Conservation (phyloP, 306 rosid genomes). For the Comarum palustre region DNA sequence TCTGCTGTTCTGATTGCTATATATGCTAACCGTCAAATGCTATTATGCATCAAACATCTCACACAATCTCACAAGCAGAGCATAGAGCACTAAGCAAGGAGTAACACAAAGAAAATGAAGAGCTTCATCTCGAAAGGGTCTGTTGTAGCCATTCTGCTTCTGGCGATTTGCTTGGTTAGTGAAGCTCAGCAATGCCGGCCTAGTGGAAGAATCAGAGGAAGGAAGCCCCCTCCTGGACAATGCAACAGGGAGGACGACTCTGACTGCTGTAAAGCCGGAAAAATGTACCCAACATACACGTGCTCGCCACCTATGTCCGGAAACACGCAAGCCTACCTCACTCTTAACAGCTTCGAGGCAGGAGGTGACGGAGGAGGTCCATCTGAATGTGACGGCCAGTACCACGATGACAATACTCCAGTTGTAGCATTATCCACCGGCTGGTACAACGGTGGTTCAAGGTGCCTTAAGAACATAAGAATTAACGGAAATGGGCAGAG, state of each 20-base stretch:
- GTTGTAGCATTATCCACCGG: slow-evolving; percentile 52
- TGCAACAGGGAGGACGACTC: slow-evolving; percentile 26
- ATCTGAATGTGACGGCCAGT: slow-evolving; percentile 38
- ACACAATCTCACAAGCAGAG: not conserved
- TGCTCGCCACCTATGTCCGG: slow-evolving; percentile 36
- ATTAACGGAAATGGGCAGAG: slow-evolving; percentile 46
- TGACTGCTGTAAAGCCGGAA: slow-evolving; percentile 28
- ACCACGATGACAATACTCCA: slow-evolving; percentile 33
- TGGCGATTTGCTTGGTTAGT: not conserved
- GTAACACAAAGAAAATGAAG: slow-evolving; percentile 8
- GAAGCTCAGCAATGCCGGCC: slow-evolving; percentile 26
- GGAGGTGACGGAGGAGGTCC: slow-evolving; percentile 43
- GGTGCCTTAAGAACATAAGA: slow-evolving; percentile 38
- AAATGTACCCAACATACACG: slow-evolving; percentile 28
- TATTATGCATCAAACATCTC: not conserved
- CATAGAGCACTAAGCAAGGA: not conserved
- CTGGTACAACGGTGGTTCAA: slow-evolving; percentile 32
- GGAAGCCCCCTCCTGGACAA: slow-evolving; percentile 23
- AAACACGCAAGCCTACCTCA: slow-evolving; percentile 39
- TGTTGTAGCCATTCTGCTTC: not conserved
- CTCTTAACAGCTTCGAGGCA: slow-evolving; percentile 36
- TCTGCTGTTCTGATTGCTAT: not conserved
- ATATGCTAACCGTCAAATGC: not conserved
- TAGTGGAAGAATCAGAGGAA: slow-evolving; percentile 24
- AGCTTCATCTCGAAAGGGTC: slow-evolving; percentile 8